These are phyloP conservation scores for Tulasnella sp. DNA, from an alignment of 768 basidiomycete species.

Conservation along the genomic window DNA sequence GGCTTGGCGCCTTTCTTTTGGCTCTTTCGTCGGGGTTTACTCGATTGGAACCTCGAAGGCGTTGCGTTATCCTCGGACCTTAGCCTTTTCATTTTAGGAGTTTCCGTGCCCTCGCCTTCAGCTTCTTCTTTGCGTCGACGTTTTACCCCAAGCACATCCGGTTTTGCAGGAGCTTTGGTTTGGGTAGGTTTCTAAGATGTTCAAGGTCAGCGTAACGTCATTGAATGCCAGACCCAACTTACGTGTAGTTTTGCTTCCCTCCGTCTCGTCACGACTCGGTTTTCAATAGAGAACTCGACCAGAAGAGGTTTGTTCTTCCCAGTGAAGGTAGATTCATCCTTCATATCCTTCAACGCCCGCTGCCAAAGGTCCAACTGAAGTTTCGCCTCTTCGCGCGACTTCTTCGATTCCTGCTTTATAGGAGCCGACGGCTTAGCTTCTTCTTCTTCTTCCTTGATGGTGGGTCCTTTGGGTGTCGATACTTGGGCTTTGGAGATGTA, in stretches of 20 bases:
- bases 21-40: no score
- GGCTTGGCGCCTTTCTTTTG: no score
- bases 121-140: not conserved
- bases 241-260: constrained; percentile 37
- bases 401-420: constrained; percentile 27
- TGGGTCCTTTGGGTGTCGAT: constrained; percentile 17
- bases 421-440: constrained; percentile 36
- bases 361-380: constrained; percentile 46
- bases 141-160: not conserved
- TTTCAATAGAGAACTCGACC: constrained; percentile 96
- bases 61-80: not conserved
- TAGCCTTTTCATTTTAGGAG: not conserved
- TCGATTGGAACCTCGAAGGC: no score
- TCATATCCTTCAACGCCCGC: constrained; percentile 35
- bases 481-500: constrained; percentile 26
- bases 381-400: constrained; percentile 37
- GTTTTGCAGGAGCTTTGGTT: not conserved
- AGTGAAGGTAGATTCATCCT: constrained; percentile 23
- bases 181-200: not conserved
- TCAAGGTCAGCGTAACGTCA: not conserved
- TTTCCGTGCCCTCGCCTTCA: not conserved
- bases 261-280: constrained; percentile 75
- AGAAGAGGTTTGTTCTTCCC: constrained; percentile 44
- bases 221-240: not conserved
- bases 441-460: constrained; percentile 51